Evolutionary conservation across 495 filamentous ascomycete species (phyloP).

Genomic region (Trichoderma erinaceum): DNA sequence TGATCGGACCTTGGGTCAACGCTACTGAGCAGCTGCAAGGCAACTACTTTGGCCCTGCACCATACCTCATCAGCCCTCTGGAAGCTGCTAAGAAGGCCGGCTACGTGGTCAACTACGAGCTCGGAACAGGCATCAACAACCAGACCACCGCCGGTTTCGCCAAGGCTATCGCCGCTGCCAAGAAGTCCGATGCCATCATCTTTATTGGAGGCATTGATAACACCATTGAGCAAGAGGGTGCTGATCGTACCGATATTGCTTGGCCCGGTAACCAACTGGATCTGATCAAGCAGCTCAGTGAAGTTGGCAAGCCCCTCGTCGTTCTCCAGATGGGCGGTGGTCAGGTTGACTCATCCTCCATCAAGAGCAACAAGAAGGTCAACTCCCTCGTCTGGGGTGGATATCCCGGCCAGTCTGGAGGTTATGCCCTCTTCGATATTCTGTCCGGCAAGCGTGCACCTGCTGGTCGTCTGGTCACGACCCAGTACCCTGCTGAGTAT

Average conservation of each 20-base stretch:
- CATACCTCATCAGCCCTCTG: slow-evolving; percentile 37
- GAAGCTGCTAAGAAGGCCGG: slow-evolving; percentile 35
- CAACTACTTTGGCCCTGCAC: slow-evolving; percentile 51
- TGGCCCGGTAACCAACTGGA: slow-evolving; percentile 39
- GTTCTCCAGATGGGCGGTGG: slow-evolving; percentile 42
- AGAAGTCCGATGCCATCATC: slow-evolving; percentile 22
- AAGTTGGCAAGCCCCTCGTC: slow-evolving; percentile 35
- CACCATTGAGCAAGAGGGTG: slow-evolving; percentile 32
- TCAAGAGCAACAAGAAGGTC: slow-evolving; percentile 30
- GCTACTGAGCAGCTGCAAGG: slow-evolving; percentile 54
- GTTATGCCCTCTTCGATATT: slow-evolving; percentile 46
- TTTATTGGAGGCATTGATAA: slow-evolving; percentile 42
- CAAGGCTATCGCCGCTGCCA: slow-evolving; percentile 1
- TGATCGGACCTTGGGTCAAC: slow-evolving; percentile 57
- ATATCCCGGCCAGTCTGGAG: slow-evolving; percentile 52
- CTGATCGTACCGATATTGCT: slow-evolving; percentile 37
- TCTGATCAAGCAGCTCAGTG: slow-evolving; percentile 33
- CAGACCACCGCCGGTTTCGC: not conserved
- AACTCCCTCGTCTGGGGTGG: slow-evolving; percentile 43
- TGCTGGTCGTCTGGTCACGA: slow-evolving; percentile 57
- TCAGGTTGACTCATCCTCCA: slow-evolving; percentile 48
- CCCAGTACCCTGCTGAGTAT: slow-evolving; percentile 42
- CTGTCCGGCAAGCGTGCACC: slow-evolving; percentile 48
- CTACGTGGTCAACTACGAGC: not conserved
- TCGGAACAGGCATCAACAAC: not conserved